Base-by-base conservation (phyloP, 371 early-diverging fungal species). In the Mucor indicus region DNA sequence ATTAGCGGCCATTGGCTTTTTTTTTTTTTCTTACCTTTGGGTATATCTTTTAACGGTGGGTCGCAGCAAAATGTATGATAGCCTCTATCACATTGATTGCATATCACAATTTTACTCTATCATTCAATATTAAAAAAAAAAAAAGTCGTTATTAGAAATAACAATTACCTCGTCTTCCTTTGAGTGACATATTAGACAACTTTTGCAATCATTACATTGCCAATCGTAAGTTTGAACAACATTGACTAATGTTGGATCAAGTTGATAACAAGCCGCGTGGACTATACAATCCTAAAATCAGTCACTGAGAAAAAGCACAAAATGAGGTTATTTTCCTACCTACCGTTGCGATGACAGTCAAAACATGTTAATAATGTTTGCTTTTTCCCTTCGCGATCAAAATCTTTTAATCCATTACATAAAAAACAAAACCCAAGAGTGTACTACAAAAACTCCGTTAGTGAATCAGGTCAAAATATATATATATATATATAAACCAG, bases 141-240 rank as follows among this genome's bases (percentile, higher is more conserved):
- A 43, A 33, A 42, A 44, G 16, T 38, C 16, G 16, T 32, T 23
- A 30, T 38, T 15, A 35, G n/a, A 38, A 40, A 39, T 22, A 10
- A 20, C 24, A 15, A 29, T 39, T 68, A 71, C 71, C 60, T 71
- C 67, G 36, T 64, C 56, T 47, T 57, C 61, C 47, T 70, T 67
- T 13, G 50, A 53, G 17, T 58, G 54, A 59, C 71, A 71, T 31
- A 57, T 53, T 22, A 64, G 44, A 46, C 67, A 71, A 38, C 60
- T 71, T 49, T 71, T 71, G 32, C 71, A 67, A 32, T 67, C 71
- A 53, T 61, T 67, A 48, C 71, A 71, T 52, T 71, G 71, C 67
- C 71, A 71, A 53, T 67, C 53, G 48, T 71, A 71, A n/a, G 64
- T 61, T 30, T 53, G 53, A 16, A 67, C 64, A 30, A 71, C 49